Conservation (phyloP, 2,329 filamentous ascomycete genomes). For the Xylariaceae sp. region DNA sequence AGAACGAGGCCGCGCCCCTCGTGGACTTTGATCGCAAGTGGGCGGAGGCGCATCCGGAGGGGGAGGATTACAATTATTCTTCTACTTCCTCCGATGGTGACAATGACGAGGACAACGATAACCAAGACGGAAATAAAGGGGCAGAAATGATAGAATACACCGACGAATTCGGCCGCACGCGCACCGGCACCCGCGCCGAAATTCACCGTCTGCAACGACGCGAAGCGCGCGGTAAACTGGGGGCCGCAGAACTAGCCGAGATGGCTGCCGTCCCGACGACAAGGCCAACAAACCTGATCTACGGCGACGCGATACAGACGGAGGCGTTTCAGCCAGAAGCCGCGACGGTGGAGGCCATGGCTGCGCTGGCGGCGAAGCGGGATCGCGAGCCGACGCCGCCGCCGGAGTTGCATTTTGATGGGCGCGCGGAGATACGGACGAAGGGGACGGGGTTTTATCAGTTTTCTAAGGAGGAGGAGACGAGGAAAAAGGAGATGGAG, state of each 20-base stretch:
- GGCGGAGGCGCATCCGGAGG: slow-evolving; percentile 64
- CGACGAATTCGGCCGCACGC: slow-evolving; percentile 86
- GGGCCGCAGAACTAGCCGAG: no score
- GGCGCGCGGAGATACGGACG: slow-evolving; percentile 72
- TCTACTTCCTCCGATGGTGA: slow-evolving; percentile 47
- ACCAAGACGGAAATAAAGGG: slow-evolving; percentile 30
- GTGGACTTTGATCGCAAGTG: slow-evolving; percentile 97
- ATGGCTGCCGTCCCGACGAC: slow-evolving; percentile 58
- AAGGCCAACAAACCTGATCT: slow-evolving; percentile 68
- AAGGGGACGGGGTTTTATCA: slow-evolving; percentile 90
- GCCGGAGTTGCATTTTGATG: slow-evolving; percentile 78
- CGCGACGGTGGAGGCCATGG: slow-evolving; percentile 59
- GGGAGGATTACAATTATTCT: slow-evolving; percentile 29
- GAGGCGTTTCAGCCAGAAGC: slow-evolving; percentile 76
- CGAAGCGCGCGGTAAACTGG: slow-evolving; percentile 52
- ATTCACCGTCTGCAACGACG: slow-evolving; percentile 57
- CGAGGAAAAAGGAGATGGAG: slow-evolving; percentile 66
- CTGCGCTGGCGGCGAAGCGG: slow-evolving; percentile 67
- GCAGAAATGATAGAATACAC: slow-evolving; percentile 74
- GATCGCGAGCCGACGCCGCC: slow-evolving; percentile 79
- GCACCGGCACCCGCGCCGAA: slow-evolving; percentile 66
- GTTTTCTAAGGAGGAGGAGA: slow-evolving; percentile 67
- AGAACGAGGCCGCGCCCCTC: slow-evolving; percentile 60
- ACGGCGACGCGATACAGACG: slow-evolving; percentile 78
- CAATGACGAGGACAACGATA: slow-evolving; percentile 51